Evolutionary conservation across 2,329 filamentous ascomycete species (phyloP), one percentile per base, ranked within the genome.

Genomic region (Claviceps cyperi): DNA sequence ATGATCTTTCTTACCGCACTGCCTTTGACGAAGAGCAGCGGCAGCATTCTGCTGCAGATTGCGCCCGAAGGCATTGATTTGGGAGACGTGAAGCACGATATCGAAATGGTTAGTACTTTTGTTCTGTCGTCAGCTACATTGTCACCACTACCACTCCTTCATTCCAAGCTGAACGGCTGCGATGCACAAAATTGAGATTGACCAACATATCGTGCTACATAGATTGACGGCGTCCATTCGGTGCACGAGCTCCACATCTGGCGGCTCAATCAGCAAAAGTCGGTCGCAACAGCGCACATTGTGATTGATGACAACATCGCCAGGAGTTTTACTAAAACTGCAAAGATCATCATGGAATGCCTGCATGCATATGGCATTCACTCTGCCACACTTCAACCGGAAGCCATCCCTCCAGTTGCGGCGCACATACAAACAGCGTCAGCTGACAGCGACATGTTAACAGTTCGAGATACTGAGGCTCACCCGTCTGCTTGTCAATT

Each of bases 171-270:
- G 3, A 19, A 22, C 14, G 13, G 4, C 5, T 9, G 2, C 5
- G 24, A 19, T 7, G 13, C 15, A 45, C 43, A 7, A 4, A 7
- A n/a, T 35, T 19, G n/a, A 28, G 13, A 22, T 8, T 22, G 5
- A 40, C 44, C 36, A 15, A 47, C 8, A 21, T n/a, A 3, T 13
- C 22, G 19, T 15, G 15, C 3, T n/a, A 43, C 14, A 43, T 13
- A 83, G 76, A 80, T 87, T 37, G 74, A 78, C 0, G 83, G 83
- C 0, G 73, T 88, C 17, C 62, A 77, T 19, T 80, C 80, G 0
- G 73, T 88, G 14, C 83, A 87, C 55, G 82, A 88, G 56, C 69
- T 89, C 15, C 83, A 86, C 56, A 76, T 87, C 53, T 89, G 85
- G 84, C 74, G 79, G 2, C 71, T 89, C 3, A 79, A 84, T 59